Percentiles rank a stretch among this genome's conserved stretches.
phyloP scores from a whole-genome alignment of 1,139 yeast genomes.

The Blastobotrys raffinosifermentans region DNA sequence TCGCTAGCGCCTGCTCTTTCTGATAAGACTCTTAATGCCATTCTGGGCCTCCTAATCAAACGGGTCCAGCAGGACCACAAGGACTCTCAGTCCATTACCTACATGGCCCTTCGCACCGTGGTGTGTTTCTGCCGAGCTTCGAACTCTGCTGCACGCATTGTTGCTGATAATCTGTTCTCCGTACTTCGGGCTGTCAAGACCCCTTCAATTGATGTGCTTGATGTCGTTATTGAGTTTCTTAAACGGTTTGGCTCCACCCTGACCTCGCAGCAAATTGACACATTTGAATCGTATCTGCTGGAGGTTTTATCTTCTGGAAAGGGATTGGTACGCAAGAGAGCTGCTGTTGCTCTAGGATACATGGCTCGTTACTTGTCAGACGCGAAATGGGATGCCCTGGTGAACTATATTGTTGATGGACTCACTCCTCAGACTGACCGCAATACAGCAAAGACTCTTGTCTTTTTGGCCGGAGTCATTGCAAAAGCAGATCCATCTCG shows the following conservation, averaged over 20 bases:
- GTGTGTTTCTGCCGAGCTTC: constrained; percentile 38
- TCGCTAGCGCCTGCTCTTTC: neutral
- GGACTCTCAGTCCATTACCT: constrained; percentile 43
- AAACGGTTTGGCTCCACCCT: constrained; percentile 50
- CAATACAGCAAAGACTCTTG: constrained; percentile 17
- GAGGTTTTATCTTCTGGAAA: constrained; percentile 22
- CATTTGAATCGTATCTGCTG: constrained; percentile 30
- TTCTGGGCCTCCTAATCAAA: constrained; percentile 37
- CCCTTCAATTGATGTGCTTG: constrained; percentile 53
- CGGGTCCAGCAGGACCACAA: constrained; percentile 9
- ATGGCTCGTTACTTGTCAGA: constrained; percentile 37
- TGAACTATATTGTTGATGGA: constrained; percentile 18
- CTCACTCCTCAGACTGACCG: constrained; percentile 13
- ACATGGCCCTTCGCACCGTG: constrained; percentile 65
- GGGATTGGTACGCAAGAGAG: constrained; percentile 33
- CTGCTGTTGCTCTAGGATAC: constrained; percentile 51
- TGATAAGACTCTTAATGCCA: constrained; percentile 6
- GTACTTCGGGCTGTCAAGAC: constrained; percentile 27
- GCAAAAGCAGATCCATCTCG: constrained; percentile 26
- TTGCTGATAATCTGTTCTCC: constrained; percentile 33
- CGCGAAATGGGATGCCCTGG: constrained; percentile 26
- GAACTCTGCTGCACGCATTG: constrained; percentile 29
- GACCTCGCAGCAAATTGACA: constrained; percentile 37
- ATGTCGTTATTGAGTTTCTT: constrained; percentile 55
- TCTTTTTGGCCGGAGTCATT: constrained; percentile 26